These are phyloP conservation scores for Acanthamoeba castellanii DNA, from an alignment of 208 protist genomes.

Conservation along the genomic window DNA sequence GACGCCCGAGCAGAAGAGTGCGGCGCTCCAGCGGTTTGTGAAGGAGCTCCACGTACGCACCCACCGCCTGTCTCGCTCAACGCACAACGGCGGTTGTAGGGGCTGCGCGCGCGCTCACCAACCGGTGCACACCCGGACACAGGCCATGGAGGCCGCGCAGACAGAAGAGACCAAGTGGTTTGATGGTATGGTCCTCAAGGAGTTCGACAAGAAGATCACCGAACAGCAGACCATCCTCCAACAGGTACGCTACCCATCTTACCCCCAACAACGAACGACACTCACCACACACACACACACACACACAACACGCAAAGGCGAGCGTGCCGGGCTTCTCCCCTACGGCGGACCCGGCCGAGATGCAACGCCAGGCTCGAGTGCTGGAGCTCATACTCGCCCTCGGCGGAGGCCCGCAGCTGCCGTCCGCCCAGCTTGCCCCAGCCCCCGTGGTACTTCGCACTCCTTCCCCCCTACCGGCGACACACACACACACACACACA, in stretches of 20 bases:
- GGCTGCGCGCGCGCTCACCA: background rate
- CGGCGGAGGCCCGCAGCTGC: background rate
- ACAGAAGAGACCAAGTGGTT: conserved; percentile 36
- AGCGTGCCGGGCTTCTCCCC: conserved; percentile 19
- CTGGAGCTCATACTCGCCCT: conserved; percentile 40
- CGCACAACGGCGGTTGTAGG: too few relatives aligned
- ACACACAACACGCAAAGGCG: too few relatives aligned
- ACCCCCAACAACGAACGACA: too few relatives aligned
- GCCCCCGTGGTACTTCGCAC: background rate
- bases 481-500: too few relatives aligned
- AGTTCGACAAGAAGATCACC: conserved; percentile 55
- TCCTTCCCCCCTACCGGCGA: background rate
- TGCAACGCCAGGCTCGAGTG: background rate
- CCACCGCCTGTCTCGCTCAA: too few relatives aligned
- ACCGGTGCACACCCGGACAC: background rate
- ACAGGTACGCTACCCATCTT: background rate
- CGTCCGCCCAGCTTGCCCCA: background rate
- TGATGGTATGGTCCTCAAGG: conserved; percentile 25
- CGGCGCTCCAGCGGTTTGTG: background rate
- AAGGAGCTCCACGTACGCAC: conserved; percentile 1
- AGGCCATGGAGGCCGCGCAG: conserved; percentile 23
- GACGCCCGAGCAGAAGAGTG: background rate
- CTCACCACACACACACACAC: too few relatives aligned
- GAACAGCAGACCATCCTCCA: conserved; percentile 55
- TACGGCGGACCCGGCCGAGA: background rate